Conservation (phyloP, 164 flowering plant species). For the Platanus orientalis region DNA sequence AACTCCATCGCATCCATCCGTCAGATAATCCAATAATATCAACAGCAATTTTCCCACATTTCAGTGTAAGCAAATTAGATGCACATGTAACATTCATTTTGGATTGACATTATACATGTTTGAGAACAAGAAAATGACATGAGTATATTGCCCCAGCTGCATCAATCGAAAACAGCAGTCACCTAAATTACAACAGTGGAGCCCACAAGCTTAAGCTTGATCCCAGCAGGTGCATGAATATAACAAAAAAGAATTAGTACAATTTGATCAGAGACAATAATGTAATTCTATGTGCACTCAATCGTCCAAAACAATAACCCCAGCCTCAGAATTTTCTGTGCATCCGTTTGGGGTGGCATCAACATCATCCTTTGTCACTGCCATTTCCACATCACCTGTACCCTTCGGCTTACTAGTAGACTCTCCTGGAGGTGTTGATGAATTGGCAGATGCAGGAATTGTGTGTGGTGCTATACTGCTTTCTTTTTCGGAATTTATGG, state of each 20-base stretch:
- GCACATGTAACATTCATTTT: too few relatives aligned
- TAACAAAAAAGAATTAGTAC: background rate
- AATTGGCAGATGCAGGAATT: slow-evolving; percentile 6
- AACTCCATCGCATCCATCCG: too few relatives aligned
- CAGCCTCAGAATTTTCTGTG: slow-evolving; percentile 13
- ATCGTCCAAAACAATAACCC: slow-evolving; percentile 38
- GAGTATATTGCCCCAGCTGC: too few relatives aligned
- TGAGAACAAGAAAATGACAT: too few relatives aligned
- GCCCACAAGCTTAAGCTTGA: background rate
- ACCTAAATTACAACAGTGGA: background rate
- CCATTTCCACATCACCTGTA: slow-evolving; percentile 13
- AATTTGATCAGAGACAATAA: background rate
- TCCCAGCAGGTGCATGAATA: background rate
- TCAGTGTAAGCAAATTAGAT: too few relatives aligned
- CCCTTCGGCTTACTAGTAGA: background rate
- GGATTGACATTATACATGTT: too few relatives aligned
- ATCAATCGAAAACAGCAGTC: too few relatives aligned
- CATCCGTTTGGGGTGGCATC: slow-evolving; percentile 7
- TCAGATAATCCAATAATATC: too few relatives aligned
- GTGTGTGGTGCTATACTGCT: slow-evolving; percentile 1
- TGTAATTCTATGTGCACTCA: slow-evolving; percentile 1
- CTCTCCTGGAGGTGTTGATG: background rate
- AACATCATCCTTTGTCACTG: slow-evolving; percentile 5
- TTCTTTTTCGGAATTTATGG: slow-evolving; percentile 9
- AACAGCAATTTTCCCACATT: too few relatives aligned